Conservation (phyloP, 1,139 yeast genomes). For the Petasospora rhodanensis region DNA sequence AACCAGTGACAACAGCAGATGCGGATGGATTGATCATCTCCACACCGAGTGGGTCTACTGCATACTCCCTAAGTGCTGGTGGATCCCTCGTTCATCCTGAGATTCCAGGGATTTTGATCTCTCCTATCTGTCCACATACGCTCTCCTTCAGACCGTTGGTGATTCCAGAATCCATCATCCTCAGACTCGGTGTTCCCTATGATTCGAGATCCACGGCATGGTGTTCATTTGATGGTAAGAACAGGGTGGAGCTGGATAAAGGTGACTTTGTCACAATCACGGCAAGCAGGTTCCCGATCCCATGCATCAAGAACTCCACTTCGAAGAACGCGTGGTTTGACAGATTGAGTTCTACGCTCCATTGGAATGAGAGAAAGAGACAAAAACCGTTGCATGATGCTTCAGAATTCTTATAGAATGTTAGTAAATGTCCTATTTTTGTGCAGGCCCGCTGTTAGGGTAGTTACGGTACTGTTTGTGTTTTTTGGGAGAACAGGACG, state of each 20-base stretch:
- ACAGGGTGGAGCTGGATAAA: conserved; percentile 56
- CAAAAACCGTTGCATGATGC: conserved; percentile 31
- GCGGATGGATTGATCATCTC: conserved; percentile 85
- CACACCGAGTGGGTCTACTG: conserved; percentile 91
- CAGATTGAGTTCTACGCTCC: conserved; percentile 41
- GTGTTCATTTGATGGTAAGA: conserved; percentile 80
- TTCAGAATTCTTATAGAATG: neutral
- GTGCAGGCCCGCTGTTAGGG: too few relatives aligned
- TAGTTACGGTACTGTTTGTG: too few relatives aligned
- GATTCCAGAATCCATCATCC: conserved; percentile 64
- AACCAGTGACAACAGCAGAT: conserved; percentile 74
- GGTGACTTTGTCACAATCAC: conserved; percentile 72
- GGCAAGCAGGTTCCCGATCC: conserved; percentile 72
- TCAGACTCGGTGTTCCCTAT: conserved; percentile 65
- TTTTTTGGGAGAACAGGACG: too few relatives aligned
- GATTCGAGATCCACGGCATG: conserved; percentile 68
- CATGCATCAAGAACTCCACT: conserved; percentile 51
- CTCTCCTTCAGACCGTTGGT: conserved; percentile 78
- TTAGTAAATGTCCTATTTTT: neutral
- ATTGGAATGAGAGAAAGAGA: conserved; percentile 51
- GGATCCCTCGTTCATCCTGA: conserved; percentile 87
- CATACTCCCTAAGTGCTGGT: conserved; percentile 82
- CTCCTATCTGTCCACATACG: conserved; percentile 86
- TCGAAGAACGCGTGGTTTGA: conserved; percentile 45
- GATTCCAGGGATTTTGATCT: conserved; percentile 72